Percentiles rank a stretch among this genome's conserved stretches.
These are phyloP conservation scores for Phytopythium sindhum DNA, from an alignment of 352 stramenopile species.

Conservation along the genomic window DNA sequence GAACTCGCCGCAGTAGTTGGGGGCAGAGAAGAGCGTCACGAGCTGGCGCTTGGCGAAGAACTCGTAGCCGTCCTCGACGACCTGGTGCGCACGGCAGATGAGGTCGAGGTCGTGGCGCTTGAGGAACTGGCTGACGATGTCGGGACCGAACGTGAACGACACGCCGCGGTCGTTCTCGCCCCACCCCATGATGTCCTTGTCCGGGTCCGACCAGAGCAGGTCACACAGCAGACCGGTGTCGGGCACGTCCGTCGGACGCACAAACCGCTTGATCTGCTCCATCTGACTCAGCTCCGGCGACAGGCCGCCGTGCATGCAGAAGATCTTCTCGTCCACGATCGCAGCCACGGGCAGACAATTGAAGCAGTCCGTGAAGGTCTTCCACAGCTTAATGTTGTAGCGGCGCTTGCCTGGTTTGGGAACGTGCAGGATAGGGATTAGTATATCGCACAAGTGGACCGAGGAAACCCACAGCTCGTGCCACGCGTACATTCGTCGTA, in stretches of 20 bases:
- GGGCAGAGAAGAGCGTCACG: slow-evolving; percentile 9
- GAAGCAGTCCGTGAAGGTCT: slow-evolving; percentile 95
- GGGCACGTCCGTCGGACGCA: slow-evolving; percentile 88
- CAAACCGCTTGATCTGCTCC: slow-evolving; percentile 94
- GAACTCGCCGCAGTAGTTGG: slow-evolving; percentile 14
- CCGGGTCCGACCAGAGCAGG: slow-evolving; percentile 98
- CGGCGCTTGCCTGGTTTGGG: slow-evolving; percentile 69
- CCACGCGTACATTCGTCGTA: slow-evolving; percentile 59
- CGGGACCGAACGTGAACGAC: slow-evolving; percentile 97
- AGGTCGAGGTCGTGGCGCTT: slow-evolving; percentile 97
- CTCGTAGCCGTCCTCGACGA: slow-evolving; percentile 85
- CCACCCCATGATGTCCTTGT: slow-evolving; percentile 99
- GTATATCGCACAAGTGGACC: background rate
- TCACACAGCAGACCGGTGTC: slow-evolving; percentile 97
- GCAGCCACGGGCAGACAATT: slow-evolving; percentile 94
- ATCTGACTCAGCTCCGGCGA: slow-evolving; percentile 93
- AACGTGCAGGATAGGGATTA: background rate
- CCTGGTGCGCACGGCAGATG: slow-evolving; percentile 96
- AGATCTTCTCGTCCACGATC: slow-evolving; percentile 99
- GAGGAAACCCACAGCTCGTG: slow-evolving; percentile 21
- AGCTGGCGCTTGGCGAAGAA: slow-evolving; percentile 13
- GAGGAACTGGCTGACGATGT: slow-evolving; percentile 98
- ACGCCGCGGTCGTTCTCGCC: slow-evolving; percentile 97
- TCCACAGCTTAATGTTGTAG: slow-evolving; percentile 98
- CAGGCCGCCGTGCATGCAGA: slow-evolving; percentile 98